Evolutionary conservation across 2,329 filamentous ascomycete genomes (phyloP).

Genomic region (Malbranchea cinnamomea): DNA sequence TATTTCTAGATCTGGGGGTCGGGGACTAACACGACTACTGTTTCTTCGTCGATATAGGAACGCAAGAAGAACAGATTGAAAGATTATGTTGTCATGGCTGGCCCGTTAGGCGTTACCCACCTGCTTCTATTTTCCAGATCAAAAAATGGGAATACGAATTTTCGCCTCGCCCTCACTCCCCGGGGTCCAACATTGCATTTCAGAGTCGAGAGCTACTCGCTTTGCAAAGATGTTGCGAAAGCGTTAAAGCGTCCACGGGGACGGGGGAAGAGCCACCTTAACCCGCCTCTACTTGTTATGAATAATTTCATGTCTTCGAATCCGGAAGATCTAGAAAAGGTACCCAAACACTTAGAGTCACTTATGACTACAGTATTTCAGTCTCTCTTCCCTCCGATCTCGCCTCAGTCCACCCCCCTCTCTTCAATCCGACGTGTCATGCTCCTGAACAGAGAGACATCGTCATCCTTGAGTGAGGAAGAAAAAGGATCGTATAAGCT

Average conservation of each 20-base stretch:
- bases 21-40: background rate
- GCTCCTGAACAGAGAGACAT: slow-evolving; percentile 66
- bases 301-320: slow-evolving; percentile 76
- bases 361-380: slow-evolving; percentile 91
- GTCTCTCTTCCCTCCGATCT: slow-evolving; percentile 89
- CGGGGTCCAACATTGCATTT: slow-evolving; percentile 89
- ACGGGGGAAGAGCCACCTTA: slow-evolving; percentile 71
- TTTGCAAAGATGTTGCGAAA: slow-evolving; percentile 78
- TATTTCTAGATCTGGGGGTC: background rate
- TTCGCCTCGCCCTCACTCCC: slow-evolving; percentile 75
- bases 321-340: slow-evolving; percentile 42
- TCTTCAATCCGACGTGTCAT: slow-evolving; percentile 86
- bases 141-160: slow-evolving; percentile 76
- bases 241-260: slow-evolving; percentile 70
- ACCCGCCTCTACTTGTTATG: slow-evolving; percentile 87
- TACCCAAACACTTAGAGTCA: slow-evolving; percentile 89
- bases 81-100: slow-evolving; percentile 92
- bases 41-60: slow-evolving; percentile 36
- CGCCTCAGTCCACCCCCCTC: slow-evolving; percentile 75
- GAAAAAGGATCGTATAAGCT: slow-evolving; percentile 59
- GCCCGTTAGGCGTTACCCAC: slow-evolving; percentile 83
- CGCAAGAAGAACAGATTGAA: slow-evolving; percentile 72
- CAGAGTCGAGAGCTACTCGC: slow-evolving; percentile 82
- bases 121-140: slow-evolving; percentile 86
- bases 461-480: slow-evolving; percentile 19